Base-by-base conservation (phyloP, 257 asterid species). In the Thymus quinquecostatus region DNA sequence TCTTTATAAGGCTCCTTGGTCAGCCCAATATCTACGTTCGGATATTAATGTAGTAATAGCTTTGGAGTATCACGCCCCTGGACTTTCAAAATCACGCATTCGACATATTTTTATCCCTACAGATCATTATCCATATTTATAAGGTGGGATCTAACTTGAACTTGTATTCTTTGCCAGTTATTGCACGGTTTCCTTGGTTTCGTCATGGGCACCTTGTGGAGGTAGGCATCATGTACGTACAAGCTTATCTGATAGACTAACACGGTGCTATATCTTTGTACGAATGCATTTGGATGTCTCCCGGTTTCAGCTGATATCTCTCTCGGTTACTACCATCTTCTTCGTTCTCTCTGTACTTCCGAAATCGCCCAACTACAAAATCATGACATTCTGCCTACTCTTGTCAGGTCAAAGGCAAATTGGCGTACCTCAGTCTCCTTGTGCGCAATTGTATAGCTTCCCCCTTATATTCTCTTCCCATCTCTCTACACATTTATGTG, bases 111-210 rank as follows among this genome's bases (percentile, higher is more conserved):
- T 8, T 10, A 5, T 64, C 29, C 10, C 55, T 6, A 10, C 51
- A n/a, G 29, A 56, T 13, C 40, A 7, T 55, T 68, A 30, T 54
- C 47, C 38, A 5, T 50, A 10, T 40, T 3, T 9, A 3, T 41
- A 29, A 59, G 75, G 41, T 33, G 68, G 36, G 4, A 57, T 51
- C 69, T 87, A 51, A 70, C 64, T 58, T 64, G 30, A 58, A 36
- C 33, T 56, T 77, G 1, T 53, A n/a, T 68, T 62, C 2, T 66
- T 57, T 64, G 60, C 64, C 92, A 95, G 99, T 80, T 95, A 75
- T 83, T 87, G 88, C 96, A 95, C 62, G 99, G 99, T 29, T 60
- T 95, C 64, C 95, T 90, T 75, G 98, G 99, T 74, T 80, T 92
- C 43, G 71, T 92, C 6, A 92, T 95, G 97, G 99, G 99, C 30